These are phyloP conservation scores for Solanum tarijense DNA, from an alignment of 257 asterid species.

Conservation along the genomic window DNA sequence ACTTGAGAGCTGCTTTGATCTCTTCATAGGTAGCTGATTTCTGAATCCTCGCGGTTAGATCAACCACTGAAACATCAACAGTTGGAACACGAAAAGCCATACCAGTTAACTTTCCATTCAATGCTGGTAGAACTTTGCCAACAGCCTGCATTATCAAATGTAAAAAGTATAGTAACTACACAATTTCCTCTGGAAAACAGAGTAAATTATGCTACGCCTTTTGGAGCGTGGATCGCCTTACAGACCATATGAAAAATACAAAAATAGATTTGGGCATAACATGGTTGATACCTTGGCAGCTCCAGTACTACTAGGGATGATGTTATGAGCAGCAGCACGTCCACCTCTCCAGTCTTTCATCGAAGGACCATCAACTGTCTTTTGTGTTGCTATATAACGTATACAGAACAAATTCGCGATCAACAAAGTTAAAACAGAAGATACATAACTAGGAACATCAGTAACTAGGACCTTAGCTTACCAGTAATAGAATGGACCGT, in stretches of 20 bases:
- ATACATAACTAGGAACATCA: neutral
- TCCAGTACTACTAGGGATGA: constrained; percentile 21
- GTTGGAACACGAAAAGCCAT: constrained; percentile 66
- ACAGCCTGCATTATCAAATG: constrained; percentile 26
- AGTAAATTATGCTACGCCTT: neutral
- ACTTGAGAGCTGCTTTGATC: constrained; percentile 50
- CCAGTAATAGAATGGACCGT: constrained; percentile 50
- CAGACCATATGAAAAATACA: neutral
- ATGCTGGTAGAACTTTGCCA: constrained; percentile 51
- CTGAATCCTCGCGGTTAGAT: constrained; percentile 38
- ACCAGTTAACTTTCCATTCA: constrained; percentile 51
- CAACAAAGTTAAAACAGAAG: neutral
- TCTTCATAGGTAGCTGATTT: constrained; percentile 47
- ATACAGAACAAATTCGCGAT: neutral
- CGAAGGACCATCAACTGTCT: constrained; percentile 23
- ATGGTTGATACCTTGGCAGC: constrained; percentile 14
- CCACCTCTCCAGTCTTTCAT: constrained; percentile 26
- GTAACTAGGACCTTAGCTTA: constrained; percentile 2
- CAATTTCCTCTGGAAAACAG: neutral
- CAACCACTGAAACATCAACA: constrained; percentile 49
- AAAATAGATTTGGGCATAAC: neutral
- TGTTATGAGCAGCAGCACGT: constrained; percentile 17
- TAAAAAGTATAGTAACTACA: neutral
- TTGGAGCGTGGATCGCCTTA: neutral
- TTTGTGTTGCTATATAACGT: constrained; percentile 11